Conservation (phyloP, 768 basidiomycete genomes). For the Calocera viscosa region DNA sequence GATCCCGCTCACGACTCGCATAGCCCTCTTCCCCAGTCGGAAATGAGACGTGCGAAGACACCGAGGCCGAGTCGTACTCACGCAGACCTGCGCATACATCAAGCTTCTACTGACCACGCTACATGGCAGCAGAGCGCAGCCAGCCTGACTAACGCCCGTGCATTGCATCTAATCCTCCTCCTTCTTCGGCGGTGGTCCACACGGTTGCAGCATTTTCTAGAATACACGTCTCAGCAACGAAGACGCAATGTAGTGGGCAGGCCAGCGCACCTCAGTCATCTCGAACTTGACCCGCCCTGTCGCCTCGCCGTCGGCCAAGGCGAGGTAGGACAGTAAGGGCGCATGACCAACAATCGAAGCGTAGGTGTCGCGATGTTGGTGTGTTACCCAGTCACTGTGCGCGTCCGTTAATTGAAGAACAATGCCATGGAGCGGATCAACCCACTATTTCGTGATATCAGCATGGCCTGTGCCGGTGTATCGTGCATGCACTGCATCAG, state of each 20-base stretch:
- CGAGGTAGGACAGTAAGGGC: conserved; percentile 69
- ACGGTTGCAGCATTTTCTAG: conserved; percentile 88
- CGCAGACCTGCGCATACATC: background rate
- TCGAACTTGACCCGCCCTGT: conserved; percentile 82
- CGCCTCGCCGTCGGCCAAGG: conserved; percentile 90
- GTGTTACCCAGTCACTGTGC: conserved; percentile 86
- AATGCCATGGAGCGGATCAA: conserved; percentile 14
- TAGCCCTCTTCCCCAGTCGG: background rate
- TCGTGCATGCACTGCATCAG: conserved; percentile 68
- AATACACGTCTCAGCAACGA: conserved; percentile 9
- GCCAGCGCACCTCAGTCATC: conserved; percentile 69
- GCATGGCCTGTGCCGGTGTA: conserved; percentile 97
- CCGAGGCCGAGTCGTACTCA: background rate
- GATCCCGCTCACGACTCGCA: background rate
- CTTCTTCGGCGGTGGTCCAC: conserved; percentile 81
- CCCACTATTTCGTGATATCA: conserved; percentile 90
- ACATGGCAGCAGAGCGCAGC: background rate
- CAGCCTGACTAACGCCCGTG: background rate
- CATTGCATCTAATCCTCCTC: conserved; percentile 43
- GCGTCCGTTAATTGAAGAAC: background rate
- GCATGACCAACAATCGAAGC: conserved; percentile 88
- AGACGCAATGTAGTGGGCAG: conserved; percentile 15
- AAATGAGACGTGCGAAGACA: background rate
- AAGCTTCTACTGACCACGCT: background rate
- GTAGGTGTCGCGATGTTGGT: conserved; percentile 93